Conservation (phyloP, 2,329 filamentous ascomycete genomes). For the Sporothrix globosa region DNA sequence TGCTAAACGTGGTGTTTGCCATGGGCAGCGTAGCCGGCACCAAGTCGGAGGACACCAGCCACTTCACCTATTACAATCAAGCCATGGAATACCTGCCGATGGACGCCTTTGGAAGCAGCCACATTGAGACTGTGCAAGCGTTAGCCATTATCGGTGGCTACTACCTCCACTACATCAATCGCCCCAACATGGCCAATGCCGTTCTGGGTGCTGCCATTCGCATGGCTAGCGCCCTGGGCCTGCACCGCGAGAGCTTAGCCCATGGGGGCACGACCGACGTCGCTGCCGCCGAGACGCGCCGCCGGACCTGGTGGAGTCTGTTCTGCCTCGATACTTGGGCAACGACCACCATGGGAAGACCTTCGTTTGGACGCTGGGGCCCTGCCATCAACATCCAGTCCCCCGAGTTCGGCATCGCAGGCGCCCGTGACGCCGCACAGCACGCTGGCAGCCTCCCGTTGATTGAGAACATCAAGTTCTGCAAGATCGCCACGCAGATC, state of each 20-base stretch:
- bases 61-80: conserved; percentile 70
- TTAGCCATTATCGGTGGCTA: conserved; percentile 72
- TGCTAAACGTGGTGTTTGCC: conserved; percentile 76
- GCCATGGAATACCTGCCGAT: conserved; percentile 69
- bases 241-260: conserved; percentile 65
- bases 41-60: conserved; percentile 66
- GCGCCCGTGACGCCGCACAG: conserved; percentile 56
- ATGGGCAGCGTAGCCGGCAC: conserved; percentile 72
- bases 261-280: conserved; percentile 51
- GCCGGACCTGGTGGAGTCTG: conserved; percentile 74
- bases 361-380: conserved; percentile 69
- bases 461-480: conserved; percentile 77
- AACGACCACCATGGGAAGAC: conserved; percentile 69
- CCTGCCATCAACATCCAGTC: conserved; percentile 68
- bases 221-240: conserved; percentile 73
- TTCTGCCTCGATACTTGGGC: conserved; percentile 77
- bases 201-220: conserved; percentile 71
- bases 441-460: conserved; percentile 70
- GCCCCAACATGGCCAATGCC: conserved; percentile 75
- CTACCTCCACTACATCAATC: conserved; percentile 77
- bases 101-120: conserved; percentile 69
- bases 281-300: conserved; percentile 62
- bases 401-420: conserved; percentile 58
- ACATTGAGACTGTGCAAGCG: conserved; percentile 74
- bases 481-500: conserved; percentile 75